phyloP scores from a whole-genome alignment of 148 eudicot species.

The Spergularia marina region DNA sequence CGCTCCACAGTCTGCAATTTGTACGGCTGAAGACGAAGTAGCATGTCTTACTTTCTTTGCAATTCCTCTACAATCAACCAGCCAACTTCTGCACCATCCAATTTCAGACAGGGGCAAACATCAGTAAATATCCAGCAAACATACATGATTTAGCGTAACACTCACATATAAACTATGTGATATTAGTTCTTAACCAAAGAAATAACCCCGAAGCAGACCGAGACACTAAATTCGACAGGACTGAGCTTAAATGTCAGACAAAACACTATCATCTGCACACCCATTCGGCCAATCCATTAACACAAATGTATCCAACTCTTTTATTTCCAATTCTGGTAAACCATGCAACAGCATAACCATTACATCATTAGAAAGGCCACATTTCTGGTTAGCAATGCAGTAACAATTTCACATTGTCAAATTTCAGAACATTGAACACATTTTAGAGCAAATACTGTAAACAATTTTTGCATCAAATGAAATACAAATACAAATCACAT shows the following conservation, averaged over 20 bases:
- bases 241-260: background rate
- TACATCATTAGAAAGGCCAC: background rate
- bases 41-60: conserved; percentile 74
- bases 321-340: background rate
- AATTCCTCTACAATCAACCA: conserved; percentile 63
- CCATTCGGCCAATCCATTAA: background rate
- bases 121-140: background rate
- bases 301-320: background rate
- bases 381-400: background rate
- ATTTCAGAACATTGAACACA: background rate
- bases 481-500: background rate
- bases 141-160: background rate
- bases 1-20: conserved; percentile 73
- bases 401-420: background rate
- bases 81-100: conserved; percentile 63
- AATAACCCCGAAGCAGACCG: background rate
- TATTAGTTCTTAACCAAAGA: background rate
- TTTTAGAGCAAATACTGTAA: background rate
- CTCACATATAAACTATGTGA: background rate
- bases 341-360: background rate
- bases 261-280: conserved; percentile 2
- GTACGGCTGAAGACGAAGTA: conserved; percentile 35
- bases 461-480: no score
- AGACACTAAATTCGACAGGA: background rate
- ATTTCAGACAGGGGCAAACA: conserved; percentile 11